Percentiles rank a stretch among this genome's conserved stretches.
These are phyloP conservation scores for Glycine soja DNA, from an alignment of 306 rosid genomes.

Conservation along the genomic window DNA sequence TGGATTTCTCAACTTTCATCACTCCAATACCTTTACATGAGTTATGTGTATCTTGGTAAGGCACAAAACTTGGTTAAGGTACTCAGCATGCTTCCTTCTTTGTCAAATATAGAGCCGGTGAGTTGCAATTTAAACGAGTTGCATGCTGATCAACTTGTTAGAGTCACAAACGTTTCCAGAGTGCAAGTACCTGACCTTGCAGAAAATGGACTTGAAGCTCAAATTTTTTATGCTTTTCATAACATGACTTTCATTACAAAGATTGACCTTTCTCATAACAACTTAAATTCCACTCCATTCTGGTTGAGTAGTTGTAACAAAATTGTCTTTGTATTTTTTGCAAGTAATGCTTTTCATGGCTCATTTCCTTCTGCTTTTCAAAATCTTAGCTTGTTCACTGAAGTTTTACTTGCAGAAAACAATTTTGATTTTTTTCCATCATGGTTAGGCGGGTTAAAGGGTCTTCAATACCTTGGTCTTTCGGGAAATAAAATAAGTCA, in stretches of 20 bases:
- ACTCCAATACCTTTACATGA: neutral
- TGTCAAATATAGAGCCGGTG: neutral
- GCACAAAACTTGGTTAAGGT: neutral
- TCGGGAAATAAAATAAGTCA: slow-evolving; percentile 2
- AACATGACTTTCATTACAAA: neutral
- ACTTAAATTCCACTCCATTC: neutral
- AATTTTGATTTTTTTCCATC: slow-evolving; percentile 16
- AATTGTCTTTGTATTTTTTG: neutral
- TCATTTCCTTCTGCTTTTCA: slow-evolving; percentile 18
- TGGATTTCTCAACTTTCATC: neutral
- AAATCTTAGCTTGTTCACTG: slow-evolving; percentile 34
- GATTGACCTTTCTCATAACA: neutral
- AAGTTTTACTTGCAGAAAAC: slow-evolving; percentile 7
- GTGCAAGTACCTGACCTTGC: neutral
- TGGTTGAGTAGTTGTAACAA: neutral
- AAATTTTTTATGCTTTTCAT: neutral
- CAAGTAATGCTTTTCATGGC: neutral
- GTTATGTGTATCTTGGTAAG: neutral
- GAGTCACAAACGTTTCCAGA: neutral
- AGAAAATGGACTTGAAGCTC: neutral
- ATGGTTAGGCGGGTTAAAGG: slow-evolving; percentile 23
- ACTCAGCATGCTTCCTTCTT: neutral
- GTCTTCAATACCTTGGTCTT: neutral
- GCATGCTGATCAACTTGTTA: neutral
- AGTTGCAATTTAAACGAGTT: neutral